Base-by-base conservation (phyloP, 1,284 basidiomycete genomes). In the Vanrija sp. region DNA sequence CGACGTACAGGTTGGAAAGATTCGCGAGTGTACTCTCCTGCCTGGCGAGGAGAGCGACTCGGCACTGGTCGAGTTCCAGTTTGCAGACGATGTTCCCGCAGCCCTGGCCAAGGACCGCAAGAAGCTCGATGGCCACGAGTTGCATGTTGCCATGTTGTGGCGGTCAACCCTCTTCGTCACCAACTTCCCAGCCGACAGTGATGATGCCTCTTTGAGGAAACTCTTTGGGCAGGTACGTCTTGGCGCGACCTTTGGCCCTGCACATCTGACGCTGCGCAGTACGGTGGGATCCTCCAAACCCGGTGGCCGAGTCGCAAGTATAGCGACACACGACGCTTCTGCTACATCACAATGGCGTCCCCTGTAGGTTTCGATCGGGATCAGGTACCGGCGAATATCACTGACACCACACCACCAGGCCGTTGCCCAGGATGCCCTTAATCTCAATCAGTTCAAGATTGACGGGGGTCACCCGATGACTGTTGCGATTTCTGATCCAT, bases 261-360 rank as follows among this genome's bases (percentile, higher is more conserved):
- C 31, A 31, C 31, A 31, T 39, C 36, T 46, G 50, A 36, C 37
- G 12, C 12, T 12, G 37, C 0, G 4, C 60, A 93, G 86, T 94
- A 88, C 74, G 96, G 96, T 1, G 82, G 81, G 6, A 83, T 99
- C 47, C 89, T 98, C 56, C 92, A 96, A 61, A 88, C 94, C 14
- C 87, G 96, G 18, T 98, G 95, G 96, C 96, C 96, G 6, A 96
- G 92, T 76, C 94, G 94, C 71, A 94, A 95, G 69, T 95, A 91
- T 78, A 93, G 91, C 71, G 84, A 80, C 50, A 87, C 87, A 1
- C 80, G 96, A 23, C 82, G 96, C 14, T 98, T 99, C 75, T 95
- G 90, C 70, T 99, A 98, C 70, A 80, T 99, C 2, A 94, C 97
- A 61, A 97, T 83, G 71, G 86, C 86, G 1, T 85, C 84, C 20